Base-by-base conservation (phyloP, 1,284 basidiomycete genomes). In the Boletus austroedulis region DNA sequence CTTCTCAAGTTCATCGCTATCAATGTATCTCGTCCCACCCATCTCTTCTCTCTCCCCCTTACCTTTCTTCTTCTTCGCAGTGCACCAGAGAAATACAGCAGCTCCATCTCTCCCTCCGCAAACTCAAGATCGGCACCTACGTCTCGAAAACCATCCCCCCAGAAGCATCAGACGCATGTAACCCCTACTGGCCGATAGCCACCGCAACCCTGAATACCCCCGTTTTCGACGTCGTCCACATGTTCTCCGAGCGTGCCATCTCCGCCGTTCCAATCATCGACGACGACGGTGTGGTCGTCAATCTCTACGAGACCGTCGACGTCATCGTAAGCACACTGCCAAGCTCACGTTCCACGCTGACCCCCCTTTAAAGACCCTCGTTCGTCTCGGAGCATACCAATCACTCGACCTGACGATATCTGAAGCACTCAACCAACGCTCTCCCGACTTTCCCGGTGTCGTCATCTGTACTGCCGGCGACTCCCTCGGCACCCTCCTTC, bases 1-100 rank as follows among this genome's bases (percentile, higher is more conserved):
- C 88, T 99, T 24, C 86, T 99, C 73, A 99, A 99, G 75, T 99
- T 98, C 71, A 97, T 99, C 62, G 89, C 97, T 40, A 96, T 97
- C 75, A 99, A 99, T 74, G 95, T 96, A 69, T n/a, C 63, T 85
- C 78, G n/a, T 56, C 34, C 34, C 40, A 41, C 56, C 58, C 34
- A 47, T 59, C 31, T 56, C 34, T 45, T 38, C 49, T 21, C 29
- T 57, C 55, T 58, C 38, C 47, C 45, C 59, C 60, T 57, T 53
- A 60, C 45, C 26, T 38, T 21, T 57, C 21, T 56, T 52, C n/a
- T 24, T 46, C 8, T 28, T 44, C 23, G 9, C 62, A 89, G 85
- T 87, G 87, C 70, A 84, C 82, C 57, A 85, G 85, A 69, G 90
- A 93, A 68, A 88, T 89, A 59, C 83, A 86, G 43, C 83, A 87